Percentiles rank a stretch among this genome's conserved stretches.
These are phyloP conservation scores for Chenopodium suecicum DNA, from an alignment of 148 eudicot genomes.

Conservation along the genomic window DNA sequence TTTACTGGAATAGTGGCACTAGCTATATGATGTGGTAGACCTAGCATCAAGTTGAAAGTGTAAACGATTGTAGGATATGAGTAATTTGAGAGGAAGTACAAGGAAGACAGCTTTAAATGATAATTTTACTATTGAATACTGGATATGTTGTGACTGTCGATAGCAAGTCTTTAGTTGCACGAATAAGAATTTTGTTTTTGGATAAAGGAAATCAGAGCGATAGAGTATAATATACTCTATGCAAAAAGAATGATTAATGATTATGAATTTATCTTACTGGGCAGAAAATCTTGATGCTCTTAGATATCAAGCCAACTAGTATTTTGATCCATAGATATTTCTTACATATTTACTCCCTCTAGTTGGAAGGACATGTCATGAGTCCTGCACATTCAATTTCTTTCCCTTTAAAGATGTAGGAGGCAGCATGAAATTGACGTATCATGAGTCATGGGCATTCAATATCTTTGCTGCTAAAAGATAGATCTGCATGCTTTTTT, in stretches of 20 bases:
- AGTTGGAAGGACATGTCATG: not conserved
- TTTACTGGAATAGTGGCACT: no score
- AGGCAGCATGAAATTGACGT: not conserved
- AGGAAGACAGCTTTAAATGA: not conserved
- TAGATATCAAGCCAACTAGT: not conserved
- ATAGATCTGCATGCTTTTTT: no score
- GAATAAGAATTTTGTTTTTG: not conserved
- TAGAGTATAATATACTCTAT: not conserved
- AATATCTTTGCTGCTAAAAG: no score
- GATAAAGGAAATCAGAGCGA: not conserved
- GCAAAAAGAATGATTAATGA: no score
- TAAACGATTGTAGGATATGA: no score
- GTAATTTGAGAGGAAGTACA: not conserved
- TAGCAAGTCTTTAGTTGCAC: not conserved
- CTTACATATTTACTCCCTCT: not conserved
- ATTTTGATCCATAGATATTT: not conserved
- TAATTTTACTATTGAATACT: not conserved
- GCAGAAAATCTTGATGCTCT: not conserved
- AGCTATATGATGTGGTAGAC: not conserved
- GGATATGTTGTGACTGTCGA: not conserved
- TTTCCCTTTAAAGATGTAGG: not conserved
- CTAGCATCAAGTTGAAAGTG: not conserved
- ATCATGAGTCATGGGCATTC: no score
- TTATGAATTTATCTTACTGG: not conserved
- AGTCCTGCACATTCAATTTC: not conserved